Conservation (phyloP, 169 alveolate genomes). For the Eimeria acervulina region DNA sequence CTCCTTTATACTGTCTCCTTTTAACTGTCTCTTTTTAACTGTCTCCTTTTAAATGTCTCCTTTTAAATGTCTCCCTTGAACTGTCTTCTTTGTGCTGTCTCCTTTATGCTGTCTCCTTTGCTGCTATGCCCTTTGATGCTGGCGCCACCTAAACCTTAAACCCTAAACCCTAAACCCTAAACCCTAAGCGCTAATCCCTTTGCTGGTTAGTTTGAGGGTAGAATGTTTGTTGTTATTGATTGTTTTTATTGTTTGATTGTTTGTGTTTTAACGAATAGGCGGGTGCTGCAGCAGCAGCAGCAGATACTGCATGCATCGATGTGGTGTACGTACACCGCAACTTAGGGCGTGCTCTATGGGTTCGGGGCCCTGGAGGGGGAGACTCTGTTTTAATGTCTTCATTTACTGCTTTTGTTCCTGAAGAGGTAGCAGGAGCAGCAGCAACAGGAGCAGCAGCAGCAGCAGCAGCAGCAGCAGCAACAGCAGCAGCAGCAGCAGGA, state of each 20-base stretch:
- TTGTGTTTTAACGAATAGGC: too few relatives aligned
- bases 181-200: too few relatives aligned
- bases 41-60: too few relatives aligned
- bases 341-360: conserved; percentile 1
- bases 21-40: too few relatives aligned
- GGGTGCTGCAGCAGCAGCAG: not conserved
- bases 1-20: not conserved
- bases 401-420: not conserved
- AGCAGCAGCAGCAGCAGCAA: not conserved
- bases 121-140: not conserved
- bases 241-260: too few relatives aligned
- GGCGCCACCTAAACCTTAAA: too few relatives aligned
- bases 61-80: too few relatives aligned
- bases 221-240: not conserved
- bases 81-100: too few relatives aligned
- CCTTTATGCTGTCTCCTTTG: not conserved
- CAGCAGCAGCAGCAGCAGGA: not conserved
- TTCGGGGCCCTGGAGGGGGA: not conserved
- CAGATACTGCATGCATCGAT: not conserved
- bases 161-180: too few relatives aligned
- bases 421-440: not conserved
- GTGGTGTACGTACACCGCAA: conserved; percentile 44
- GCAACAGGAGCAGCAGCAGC: not conserved
- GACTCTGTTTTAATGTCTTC: not conserved
- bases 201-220: not conserved